phyloP scores from a whole-genome alignment of 2,329 filamentous ascomycete species.

The Cladosporium velox region DNA sequence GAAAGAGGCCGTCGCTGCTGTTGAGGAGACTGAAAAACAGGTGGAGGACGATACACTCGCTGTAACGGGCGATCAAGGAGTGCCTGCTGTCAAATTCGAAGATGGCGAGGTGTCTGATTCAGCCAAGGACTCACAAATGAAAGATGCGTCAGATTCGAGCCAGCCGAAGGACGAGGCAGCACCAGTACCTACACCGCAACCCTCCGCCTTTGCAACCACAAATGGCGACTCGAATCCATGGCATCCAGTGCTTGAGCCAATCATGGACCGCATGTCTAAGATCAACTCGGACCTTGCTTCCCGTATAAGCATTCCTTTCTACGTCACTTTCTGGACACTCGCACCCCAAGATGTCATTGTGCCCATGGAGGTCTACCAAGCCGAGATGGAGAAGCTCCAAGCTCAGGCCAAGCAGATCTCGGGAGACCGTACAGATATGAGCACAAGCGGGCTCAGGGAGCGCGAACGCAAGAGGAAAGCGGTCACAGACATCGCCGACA shows the following conservation, averaged over 20 bases:
- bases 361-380: slow-evolving; percentile 74
- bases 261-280: slow-evolving; percentile 69
- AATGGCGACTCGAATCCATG: slow-evolving; percentile 45
- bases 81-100: slow-evolving; percentile 21
- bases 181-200: slow-evolving; percentile 17
- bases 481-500: slow-evolving; percentile 67
- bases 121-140: slow-evolving; percentile 16
- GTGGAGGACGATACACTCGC: slow-evolving; percentile 9
- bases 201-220: slow-evolving; percentile 4
- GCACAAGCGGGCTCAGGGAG: slow-evolving; percentile 63
- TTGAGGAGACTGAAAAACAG: slow-evolving; percentile 17
- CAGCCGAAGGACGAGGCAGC: slow-evolving; percentile 37
- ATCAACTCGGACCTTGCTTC: slow-evolving; percentile 65
- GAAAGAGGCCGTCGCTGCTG: slow-evolving; percentile 36
- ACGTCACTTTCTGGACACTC: slow-evolving; percentile 88
- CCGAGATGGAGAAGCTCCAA: slow-evolving; percentile 69
- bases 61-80: slow-evolving; percentile 10
- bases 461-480: slow-evolving; percentile 71
- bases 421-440: slow-evolving; percentile 72
- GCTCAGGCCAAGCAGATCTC: slow-evolving; percentile 67
- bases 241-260: slow-evolving; percentile 70
- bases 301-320: slow-evolving; percentile 77
- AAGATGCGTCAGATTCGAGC: slow-evolving; percentile 30
- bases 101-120: slow-evolving; percentile 23
- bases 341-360: slow-evolving; percentile 79